These are phyloP conservation scores for Astrothelium macrocarpum DNA, from an alignment of 495 filamentous ascomycete genomes.

Conservation along the genomic window DNA sequence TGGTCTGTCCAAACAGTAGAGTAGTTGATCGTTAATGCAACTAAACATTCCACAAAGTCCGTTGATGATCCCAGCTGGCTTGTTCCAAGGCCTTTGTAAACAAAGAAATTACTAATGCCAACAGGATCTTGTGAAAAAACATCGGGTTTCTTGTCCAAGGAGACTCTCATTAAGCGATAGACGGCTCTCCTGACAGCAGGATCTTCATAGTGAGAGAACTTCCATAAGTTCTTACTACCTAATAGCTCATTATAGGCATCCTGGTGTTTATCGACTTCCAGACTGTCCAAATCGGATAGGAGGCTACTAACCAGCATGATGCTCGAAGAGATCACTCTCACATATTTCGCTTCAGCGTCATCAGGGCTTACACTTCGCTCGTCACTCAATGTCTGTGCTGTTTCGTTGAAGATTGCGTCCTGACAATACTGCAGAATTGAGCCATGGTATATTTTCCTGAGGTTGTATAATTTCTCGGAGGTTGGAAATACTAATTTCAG, in stretches of 20 bases:
- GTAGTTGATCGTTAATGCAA: constrained; percentile 47
- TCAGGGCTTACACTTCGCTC: constrained; percentile 72
- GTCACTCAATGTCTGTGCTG: constrained; percentile 72
- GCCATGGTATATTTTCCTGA: constrained; percentile 68
- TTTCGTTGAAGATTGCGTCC: constrained; percentile 67
- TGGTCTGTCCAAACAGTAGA: constrained; percentile 68
- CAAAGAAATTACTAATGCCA: constrained; percentile 51
- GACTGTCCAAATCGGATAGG: constrained; percentile 28
- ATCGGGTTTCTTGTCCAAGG: constrained; percentile 34
- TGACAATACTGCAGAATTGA: constrained; percentile 71
- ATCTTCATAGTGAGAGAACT: constrained; percentile 57
- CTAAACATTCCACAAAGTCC: constrained; percentile 55
- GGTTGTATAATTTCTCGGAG: constrained; percentile 60
- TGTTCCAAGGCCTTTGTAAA: constrained; percentile 57
- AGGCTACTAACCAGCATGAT: constrained; percentile 48
- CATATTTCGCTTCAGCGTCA: constrained; percentile 75
- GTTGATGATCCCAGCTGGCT: constrained; percentile 63
- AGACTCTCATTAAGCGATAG: constrained; percentile 55
- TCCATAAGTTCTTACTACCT: constrained; percentile 61
- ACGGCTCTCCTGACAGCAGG: constrained; percentile 58
- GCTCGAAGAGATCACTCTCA: constrained; percentile 62
- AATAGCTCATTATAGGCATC: constrained; percentile 48
- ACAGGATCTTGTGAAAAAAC: constrained; percentile 38
- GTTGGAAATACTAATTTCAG: constrained; percentile 64
- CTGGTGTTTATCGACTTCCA: constrained; percentile 31